Evolutionary conservation across 192 early-diverging fungal genomes (phyloP).

Genomic region (Coemansia sp.): DNA sequence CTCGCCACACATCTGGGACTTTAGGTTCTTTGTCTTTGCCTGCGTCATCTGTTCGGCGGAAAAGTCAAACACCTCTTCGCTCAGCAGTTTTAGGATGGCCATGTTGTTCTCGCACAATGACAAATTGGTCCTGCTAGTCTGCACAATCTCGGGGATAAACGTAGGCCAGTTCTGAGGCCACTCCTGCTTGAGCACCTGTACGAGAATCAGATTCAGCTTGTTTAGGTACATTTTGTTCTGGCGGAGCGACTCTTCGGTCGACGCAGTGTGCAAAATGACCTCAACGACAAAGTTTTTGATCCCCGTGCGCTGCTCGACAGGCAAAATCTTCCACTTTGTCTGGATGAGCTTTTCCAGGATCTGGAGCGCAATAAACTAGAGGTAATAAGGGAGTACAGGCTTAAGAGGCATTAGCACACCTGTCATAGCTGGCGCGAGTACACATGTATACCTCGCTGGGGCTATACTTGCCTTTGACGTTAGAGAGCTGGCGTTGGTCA

Average conservation of each 20-base stretch:
- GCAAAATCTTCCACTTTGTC: slow-evolving; percentile 96
- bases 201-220: slow-evolving; percentile 94
- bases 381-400: no score
- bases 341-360: slow-evolving; percentile 94
- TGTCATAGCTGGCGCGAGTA: background rate
- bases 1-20: slow-evolving; percentile 92
- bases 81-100: slow-evolving; percentile 95
- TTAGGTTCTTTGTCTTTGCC: slow-evolving; percentile 88
- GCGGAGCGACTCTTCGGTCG: slow-evolving; percentile 75
- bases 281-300: slow-evolving; percentile 96
- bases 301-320: slow-evolving; percentile 69
- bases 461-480: slow-evolving; percentile 76
- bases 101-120: slow-evolving; percentile 99
- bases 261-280: slow-evolving; percentile 86
- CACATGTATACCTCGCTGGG: background rate
- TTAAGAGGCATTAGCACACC: background rate
- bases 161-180: slow-evolving; percentile 99
- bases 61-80: slow-evolving; percentile 99
- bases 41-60: slow-evolving; percentile 99
- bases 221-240: slow-evolving; percentile 75
- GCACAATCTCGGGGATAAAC: slow-evolving; percentile 97
- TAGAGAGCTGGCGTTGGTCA: slow-evolving; percentile 72
- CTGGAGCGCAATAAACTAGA: slow-evolving; percentile 87
- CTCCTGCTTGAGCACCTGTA: slow-evolving; percentile 99
- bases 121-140: slow-evolving; percentile 87